Conservation (phyloP, 352 stramenopile genomes). For the Pythium pyrilobum region DNA sequence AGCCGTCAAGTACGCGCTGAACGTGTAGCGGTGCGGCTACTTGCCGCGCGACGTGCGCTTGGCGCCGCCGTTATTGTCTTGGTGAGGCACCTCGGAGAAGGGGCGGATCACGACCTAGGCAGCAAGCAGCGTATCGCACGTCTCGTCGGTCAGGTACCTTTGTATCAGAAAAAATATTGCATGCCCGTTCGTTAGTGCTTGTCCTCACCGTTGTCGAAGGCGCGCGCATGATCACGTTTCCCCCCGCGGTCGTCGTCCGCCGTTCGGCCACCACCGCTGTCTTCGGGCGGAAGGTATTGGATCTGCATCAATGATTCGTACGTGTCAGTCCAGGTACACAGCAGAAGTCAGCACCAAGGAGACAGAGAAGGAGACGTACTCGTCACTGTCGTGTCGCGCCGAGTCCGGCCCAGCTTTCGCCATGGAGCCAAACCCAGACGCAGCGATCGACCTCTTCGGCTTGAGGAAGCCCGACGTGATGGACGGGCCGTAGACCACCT, state of each 20-base stretch:
- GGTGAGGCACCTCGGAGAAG: conserved; percentile 29
- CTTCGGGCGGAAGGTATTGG: conserved; percentile 3
- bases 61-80: not conserved
- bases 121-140: not conserved
- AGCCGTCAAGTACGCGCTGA: conserved; percentile 57
- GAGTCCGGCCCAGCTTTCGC: not conserved
- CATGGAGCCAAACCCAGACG: not conserved
- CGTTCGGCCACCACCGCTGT: not conserved
- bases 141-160: not conserved
- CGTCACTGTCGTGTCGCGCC: conserved; percentile 2
- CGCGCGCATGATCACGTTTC: conserved; percentile 14
- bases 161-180: too few relatives aligned
- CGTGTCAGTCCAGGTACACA: not conserved
- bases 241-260: not conserved
- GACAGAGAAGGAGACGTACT: conserved; percentile 1
- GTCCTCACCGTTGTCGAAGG: conserved; percentile 13
- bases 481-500: conserved; percentile 58
- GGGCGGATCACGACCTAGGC: conserved; percentile 49
- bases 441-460: conserved; percentile 26
- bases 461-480: conserved; percentile 36
- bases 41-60: not conserved
- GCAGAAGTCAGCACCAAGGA: not conserved
- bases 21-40: conserved; percentile 27
- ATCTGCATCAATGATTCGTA: not conserved
- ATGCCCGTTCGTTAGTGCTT: too few relatives aligned